Conservation (phyloP, 2,329 filamentous ascomycete genomes). For the Aureobasidium sp. region DNA sequence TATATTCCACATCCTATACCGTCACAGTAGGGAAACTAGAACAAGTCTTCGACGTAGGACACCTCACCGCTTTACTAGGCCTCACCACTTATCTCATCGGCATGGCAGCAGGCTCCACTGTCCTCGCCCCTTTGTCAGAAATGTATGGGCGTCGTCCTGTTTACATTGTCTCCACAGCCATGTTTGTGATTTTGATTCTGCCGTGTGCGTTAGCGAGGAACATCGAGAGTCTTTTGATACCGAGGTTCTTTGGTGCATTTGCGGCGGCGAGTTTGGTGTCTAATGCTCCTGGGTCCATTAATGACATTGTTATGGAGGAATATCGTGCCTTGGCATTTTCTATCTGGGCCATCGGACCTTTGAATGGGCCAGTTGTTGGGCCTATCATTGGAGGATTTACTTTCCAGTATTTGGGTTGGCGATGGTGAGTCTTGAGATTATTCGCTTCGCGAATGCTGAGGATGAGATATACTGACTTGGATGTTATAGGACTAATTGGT, state of each 20-base stretch:
- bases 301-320: slow-evolving; percentile 85
- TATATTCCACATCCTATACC: slow-evolving; percentile 85
- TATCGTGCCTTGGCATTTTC: slow-evolving; percentile 85
- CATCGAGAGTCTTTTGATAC: slow-evolving; percentile 72
- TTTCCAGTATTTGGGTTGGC: slow-evolving; percentile 82
- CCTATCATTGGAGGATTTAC: slow-evolving; percentile 86
- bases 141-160: slow-evolving; percentile 73
- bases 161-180: slow-evolving; percentile 69
- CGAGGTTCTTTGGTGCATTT: slow-evolving; percentile 78
- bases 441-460: too few relatives aligned
- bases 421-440: slow-evolving; percentile 76
- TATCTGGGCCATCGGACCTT: slow-evolving; percentile 84
- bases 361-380: slow-evolving; percentile 74
- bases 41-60: slow-evolving; percentile 67
- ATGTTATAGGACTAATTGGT: slow-evolving; percentile 27
- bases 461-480: slow-evolving; percentile 22
- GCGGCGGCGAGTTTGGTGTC: slow-evolving; percentile 84
- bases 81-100: slow-evolving; percentile 83
- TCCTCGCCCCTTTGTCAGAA: slow-evolving; percentile 79
- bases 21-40: slow-evolving; percentile 75
- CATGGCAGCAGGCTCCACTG: slow-evolving; percentile 73
- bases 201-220: slow-evolving; percentile 77
- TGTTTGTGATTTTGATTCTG: slow-evolving; percentile 75
- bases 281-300: slow-evolving; percentile 84
- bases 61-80: slow-evolving; percentile 75